A percentile compares a stretch with the other conserved stretches of the same genome.
phyloP scores from a whole-genome alignment of 345 rosid genomes.

The Eucalyptus pauciflora region DNA sequence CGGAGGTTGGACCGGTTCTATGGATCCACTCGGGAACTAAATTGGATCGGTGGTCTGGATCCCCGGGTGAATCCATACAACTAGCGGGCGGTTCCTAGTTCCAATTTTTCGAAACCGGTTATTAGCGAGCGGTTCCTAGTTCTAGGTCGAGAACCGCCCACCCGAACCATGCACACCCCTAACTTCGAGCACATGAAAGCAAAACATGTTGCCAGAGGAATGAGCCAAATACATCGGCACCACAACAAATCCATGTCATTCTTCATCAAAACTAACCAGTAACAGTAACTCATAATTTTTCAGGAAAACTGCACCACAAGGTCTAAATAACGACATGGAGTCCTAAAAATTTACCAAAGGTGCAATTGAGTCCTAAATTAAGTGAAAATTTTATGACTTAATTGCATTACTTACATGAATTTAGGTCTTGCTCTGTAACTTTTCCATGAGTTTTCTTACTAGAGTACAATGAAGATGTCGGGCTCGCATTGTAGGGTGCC shows the following conservation, averaged over 20 bases:
- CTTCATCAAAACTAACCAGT: neutral
- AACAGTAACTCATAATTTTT: neutral
- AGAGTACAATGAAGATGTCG: neutral
- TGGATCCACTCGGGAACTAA: no score
- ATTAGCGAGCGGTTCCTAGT: no score
- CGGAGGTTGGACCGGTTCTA: no score
- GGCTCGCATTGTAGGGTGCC: neutral
- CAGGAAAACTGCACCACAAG: neutral
- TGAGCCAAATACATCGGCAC: neutral
- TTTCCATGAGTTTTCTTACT: neutral
- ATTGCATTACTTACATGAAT: neutral
- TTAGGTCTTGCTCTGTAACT: no score
- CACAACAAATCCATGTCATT: neutral
- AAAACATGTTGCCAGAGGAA: neutral
- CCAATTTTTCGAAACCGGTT: no score
- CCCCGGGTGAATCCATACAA: no score
- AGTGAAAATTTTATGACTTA: fast-evolving
- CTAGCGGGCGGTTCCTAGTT: no score
- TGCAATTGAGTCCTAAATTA: no score
- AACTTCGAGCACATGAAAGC: neutral
- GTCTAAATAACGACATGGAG: neutral
- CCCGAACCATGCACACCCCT: no score
- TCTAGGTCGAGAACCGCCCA: no score
- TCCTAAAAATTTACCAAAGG: neutral
- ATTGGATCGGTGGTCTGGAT: no score